A percentile compares a stretch with the other conserved stretches of the same genome.
phyloP scores from a whole-genome alignment of 306 rosid genomes.

The Benincasa hispida region DNA sequence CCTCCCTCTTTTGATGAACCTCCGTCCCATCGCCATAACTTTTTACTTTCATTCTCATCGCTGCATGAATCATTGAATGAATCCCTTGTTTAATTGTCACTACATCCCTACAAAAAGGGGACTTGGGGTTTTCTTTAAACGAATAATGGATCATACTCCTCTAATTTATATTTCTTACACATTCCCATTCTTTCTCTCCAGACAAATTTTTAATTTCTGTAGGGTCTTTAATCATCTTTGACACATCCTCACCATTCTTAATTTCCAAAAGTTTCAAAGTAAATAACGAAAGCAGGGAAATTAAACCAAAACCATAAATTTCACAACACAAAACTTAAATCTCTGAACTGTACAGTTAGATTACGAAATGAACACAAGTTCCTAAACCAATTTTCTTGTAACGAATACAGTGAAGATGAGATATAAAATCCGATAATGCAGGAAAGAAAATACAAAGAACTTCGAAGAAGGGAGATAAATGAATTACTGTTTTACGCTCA shows the following conservation, averaged over 20 bases:
- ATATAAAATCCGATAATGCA: background rate
- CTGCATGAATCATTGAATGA: conserved; percentile 68
- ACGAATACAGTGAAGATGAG: background rate
- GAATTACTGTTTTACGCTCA: conserved; percentile 43
- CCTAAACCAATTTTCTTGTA: background rate
- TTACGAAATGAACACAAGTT: background rate
- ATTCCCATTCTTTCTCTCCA: conserved; percentile 73
- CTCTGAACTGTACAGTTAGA: too few species aligned
- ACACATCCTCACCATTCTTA: conserved; percentile 39
- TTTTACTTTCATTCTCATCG: conserved; percentile 76
- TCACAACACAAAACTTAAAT: background rate
- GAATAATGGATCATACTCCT: background rate
- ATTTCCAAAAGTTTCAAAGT: background rate
- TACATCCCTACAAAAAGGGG: conserved; percentile 15
- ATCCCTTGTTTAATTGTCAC: conserved; percentile 72
- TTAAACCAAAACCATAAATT: background rate
- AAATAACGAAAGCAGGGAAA: background rate
- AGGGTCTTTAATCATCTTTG: conserved; percentile 32
- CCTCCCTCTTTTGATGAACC: conserved; percentile 82
- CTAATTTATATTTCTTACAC: too few species aligned
- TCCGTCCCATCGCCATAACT: conserved; percentile 76
- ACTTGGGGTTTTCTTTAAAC: too few species aligned
- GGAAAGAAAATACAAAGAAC: background rate
- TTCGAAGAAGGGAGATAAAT: background rate
- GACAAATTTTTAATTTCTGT: conserved; percentile 43